A percentile compares a stretch with the other conserved stretches of the same genome.
Conservation (phyloP, 805 yeast genomes). For the Ogataea nakhonphanomensis region DNA sequence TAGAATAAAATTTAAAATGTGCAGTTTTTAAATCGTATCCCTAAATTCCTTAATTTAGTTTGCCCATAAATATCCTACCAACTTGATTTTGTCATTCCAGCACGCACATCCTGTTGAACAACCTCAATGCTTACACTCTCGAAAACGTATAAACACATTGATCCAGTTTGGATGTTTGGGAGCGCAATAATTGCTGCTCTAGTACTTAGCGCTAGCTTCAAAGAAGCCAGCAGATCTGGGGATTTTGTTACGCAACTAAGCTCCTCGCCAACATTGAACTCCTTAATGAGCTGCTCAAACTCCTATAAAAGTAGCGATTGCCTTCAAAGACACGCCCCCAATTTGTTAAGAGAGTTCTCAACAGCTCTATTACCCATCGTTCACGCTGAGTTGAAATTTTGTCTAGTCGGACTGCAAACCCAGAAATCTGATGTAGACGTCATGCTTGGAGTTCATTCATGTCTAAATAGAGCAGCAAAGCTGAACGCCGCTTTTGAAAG, state of each 20-base stretch:
- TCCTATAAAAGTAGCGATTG: conserved; percentile 16
- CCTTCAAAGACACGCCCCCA: conserved; percentile 12
- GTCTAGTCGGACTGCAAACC: conserved; percentile 11
- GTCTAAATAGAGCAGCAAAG: conserved; percentile 16
- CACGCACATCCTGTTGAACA: not conserved
- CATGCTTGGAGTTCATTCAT: conserved; percentile 16
- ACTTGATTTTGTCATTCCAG: not conserved
- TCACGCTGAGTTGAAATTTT: conserved; percentile 16
- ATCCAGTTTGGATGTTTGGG: conserved; percentile 9
- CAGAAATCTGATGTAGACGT: conserved; percentile 8
- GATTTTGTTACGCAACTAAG: conserved; percentile 1
- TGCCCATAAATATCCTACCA: too few relatives aligned
- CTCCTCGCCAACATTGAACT: conserved; percentile 1
- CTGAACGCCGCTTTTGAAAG: conserved; percentile 10
- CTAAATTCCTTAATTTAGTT: too few relatives aligned
- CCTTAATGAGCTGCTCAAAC: conserved; percentile 13
- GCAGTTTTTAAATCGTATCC: not conserved
- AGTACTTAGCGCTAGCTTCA: conserved; percentile 16
- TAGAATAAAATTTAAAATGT: conserved; percentile 2
- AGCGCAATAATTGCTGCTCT: conserved; percentile 3
- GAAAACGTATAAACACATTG: not conserved
- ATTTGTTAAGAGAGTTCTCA: conserved; percentile 11
- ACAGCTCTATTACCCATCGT: conserved; percentile 13
- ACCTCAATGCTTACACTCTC: not conserved
- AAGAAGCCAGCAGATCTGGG: conserved; percentile 1